Evolutionary conservation across 2,329 filamentous ascomycete genomes (phyloP).

Genomic region (Falciphora oryzae): DNA sequence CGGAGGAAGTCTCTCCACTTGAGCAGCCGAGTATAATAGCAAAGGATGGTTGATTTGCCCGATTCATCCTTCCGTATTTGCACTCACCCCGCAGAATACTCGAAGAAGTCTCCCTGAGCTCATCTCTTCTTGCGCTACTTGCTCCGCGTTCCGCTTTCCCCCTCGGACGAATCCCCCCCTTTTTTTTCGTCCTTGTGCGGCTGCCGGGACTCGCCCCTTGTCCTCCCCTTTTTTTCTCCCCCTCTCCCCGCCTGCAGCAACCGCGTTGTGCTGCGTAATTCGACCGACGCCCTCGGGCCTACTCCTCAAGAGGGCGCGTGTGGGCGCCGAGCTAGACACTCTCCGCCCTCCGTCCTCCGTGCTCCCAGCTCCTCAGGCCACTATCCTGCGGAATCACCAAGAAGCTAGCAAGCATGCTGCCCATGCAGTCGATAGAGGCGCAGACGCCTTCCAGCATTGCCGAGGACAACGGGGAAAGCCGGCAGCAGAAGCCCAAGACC

Average conservation of each 20-base stretch:
- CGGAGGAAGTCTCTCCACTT: conserved; percentile 5
- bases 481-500: conserved; percentile 55
- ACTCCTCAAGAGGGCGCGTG: not conserved
- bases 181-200: conserved; percentile 11
- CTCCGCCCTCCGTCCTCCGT: not conserved
- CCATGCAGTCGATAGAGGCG: conserved; percentile 47
- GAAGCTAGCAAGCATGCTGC: conserved; percentile 35
- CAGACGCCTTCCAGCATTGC: conserved; percentile 29
- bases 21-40: conserved; percentile 10
- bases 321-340: not conserved
- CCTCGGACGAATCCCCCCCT: conserved; percentile 23
- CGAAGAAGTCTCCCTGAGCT: not conserved
- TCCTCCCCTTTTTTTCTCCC: conserved; percentile 20
- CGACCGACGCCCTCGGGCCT: conserved; percentile 10
- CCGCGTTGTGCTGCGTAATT: conserved; percentile 15
- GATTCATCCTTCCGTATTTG: conserved; percentile 19
- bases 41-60: conserved; percentile 17
- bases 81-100: conserved; percentile 20
- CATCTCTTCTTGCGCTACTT: not conserved
- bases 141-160: not conserved
- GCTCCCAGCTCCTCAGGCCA: not conserved
- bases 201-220: conserved; percentile 7
- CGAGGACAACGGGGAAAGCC: conserved; percentile 44
- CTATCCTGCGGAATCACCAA: not conserved
- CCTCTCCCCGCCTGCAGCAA: conserved; percentile 2